These are phyloP conservation scores for Diplodia seriata DNA, from an alignment of 2,329 filamentous ascomycete species.

Conservation along the genomic window DNA sequence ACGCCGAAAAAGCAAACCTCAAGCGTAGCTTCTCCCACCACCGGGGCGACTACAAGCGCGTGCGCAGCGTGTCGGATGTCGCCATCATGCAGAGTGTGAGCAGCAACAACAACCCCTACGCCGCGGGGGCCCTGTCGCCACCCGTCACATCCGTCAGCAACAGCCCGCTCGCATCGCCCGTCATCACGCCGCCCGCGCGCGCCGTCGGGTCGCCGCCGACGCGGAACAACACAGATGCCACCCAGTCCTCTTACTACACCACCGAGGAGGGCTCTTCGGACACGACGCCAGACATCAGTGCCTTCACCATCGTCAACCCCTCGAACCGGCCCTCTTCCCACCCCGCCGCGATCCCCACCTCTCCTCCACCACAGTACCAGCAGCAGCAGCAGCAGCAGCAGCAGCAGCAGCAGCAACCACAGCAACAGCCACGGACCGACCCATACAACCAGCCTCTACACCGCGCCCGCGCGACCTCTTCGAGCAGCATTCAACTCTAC, in stretches of 20 bases:
- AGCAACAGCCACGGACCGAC: not conserved
- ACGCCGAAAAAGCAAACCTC: conserved; percentile 17
- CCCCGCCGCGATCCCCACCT: not conserved
- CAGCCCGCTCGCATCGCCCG: not conserved
- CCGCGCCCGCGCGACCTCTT: conserved; percentile 12
- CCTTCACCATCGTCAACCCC: conserved; percentile 26
- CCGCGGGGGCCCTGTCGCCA: not conserved
- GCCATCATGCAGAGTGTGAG: not conserved
- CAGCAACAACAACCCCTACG: conserved; percentile 9
- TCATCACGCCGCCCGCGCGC: not conserved
- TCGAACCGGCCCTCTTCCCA: not conserved
- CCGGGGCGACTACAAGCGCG: conserved; percentile 6
- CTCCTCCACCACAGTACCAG: not conserved
- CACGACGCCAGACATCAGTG: conserved; percentile 6
- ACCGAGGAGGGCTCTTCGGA: conserved; percentile 14
- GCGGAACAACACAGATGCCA: conserved; percentile 4
- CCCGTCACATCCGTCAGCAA: not conserved
- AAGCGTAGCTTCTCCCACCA: not conserved
- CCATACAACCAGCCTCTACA: not conserved
- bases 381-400: not conserved
- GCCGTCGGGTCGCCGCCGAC: not conserved
- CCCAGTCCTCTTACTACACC: not conserved
- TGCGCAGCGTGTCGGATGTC: conserved; percentile 16
- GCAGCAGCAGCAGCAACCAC: conserved; percentile 6
- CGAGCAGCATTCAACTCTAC: conserved; percentile 7